A percentile compares a stretch with the other conserved stretches of the same genome.
phyloP scores from a whole-genome alignment of 305 asterid genomes.

The Ilex paraguariensis region DNA sequence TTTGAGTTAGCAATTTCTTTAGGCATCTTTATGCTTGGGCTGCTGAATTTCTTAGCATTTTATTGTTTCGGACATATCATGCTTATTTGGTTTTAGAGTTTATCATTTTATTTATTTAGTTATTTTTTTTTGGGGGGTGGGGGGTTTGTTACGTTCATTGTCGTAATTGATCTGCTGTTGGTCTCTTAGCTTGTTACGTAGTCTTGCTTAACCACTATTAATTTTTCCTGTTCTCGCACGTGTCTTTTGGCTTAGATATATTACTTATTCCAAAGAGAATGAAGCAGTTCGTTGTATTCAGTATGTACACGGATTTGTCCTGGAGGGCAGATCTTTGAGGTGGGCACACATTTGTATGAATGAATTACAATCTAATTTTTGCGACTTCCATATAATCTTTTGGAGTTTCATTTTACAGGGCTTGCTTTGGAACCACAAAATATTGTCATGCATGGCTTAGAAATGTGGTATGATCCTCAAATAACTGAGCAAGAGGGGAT shows the following conservation, averaged over 20 bases:
- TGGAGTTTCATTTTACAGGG: conserved; percentile 56
- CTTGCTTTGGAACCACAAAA: conserved; percentile 97
- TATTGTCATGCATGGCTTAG: conserved; percentile 99
- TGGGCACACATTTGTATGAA: conserved; percentile 24
- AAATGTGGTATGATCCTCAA: conserved; percentile 56
- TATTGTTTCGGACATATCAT: too few relatives aligned
- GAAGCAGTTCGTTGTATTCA: conserved; percentile 97
- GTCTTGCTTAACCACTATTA: not conserved
- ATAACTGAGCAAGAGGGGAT: not conserved
- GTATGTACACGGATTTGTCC: conserved; percentile 76
- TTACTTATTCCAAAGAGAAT: conserved; percentile 84
- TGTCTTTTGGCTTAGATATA: conserved; percentile 53
- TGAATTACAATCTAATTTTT: conserved; percentile 8
- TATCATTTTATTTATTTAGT: not conserved
- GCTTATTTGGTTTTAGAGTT: too few relatives aligned
- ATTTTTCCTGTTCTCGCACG: not conserved
- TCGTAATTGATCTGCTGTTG: not conserved
- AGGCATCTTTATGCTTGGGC: too few relatives aligned
- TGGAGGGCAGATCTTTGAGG: conserved; percentile 86
- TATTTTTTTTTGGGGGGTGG: too few relatives aligned
- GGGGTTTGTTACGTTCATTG: too few relatives aligned
- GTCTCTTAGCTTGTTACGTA: not conserved
- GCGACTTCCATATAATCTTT: conserved; percentile 12
- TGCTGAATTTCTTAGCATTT: too few relatives aligned
- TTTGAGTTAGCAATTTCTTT: too few relatives aligned